Conservation (phyloP, 176 grass and related monocot genomes). For the Avena atlantica region DNA sequence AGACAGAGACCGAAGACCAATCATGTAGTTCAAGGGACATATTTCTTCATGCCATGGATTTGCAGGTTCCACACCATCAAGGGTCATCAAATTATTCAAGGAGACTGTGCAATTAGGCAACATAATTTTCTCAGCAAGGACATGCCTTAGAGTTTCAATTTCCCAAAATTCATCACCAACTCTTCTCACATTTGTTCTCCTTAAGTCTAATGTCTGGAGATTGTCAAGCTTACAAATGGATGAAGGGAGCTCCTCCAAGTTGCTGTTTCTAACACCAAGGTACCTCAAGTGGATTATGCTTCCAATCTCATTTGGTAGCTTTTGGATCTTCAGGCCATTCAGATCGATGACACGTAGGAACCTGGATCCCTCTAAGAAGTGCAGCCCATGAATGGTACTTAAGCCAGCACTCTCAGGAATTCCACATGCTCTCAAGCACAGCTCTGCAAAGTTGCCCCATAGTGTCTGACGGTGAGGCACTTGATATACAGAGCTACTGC, state of each 20-base stretch:
- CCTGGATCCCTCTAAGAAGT: constrained; percentile 46
- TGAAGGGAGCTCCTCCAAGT: constrained; percentile 40
- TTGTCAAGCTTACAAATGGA: constrained; percentile 54
- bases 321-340: constrained; percentile 47
- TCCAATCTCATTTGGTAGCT: constrained; percentile 47
- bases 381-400: constrained; percentile 36
- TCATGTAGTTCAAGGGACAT: constrained; percentile 51
- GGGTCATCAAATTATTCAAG: constrained; percentile 59
- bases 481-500: constrained; percentile 35
- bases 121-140: constrained; percentile 50
- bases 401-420: neutral
- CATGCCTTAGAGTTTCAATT: constrained; percentile 49
- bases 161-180: constrained; percentile 45
- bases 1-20: constrained; percentile 50
- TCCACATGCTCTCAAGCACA: constrained; percentile 43
- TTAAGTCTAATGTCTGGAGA: constrained; percentile 53
- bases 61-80: constrained; percentile 37
- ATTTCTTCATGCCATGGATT: constrained; percentile 36
- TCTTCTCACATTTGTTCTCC: constrained; percentile 45
- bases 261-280: constrained; percentile 53
- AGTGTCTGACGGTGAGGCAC: constrained; percentile 14
- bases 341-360: constrained; percentile 52
- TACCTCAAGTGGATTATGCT: constrained; percentile 61
- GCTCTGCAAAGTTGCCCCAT: constrained; percentile 41
- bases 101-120: constrained; percentile 39